A percentile compares a stretch with the other conserved stretches of the same genome.
phyloP scores from a whole-genome alignment of 2,329 filamentous ascomycete genomes.

The Microdochium paspali region DNA sequence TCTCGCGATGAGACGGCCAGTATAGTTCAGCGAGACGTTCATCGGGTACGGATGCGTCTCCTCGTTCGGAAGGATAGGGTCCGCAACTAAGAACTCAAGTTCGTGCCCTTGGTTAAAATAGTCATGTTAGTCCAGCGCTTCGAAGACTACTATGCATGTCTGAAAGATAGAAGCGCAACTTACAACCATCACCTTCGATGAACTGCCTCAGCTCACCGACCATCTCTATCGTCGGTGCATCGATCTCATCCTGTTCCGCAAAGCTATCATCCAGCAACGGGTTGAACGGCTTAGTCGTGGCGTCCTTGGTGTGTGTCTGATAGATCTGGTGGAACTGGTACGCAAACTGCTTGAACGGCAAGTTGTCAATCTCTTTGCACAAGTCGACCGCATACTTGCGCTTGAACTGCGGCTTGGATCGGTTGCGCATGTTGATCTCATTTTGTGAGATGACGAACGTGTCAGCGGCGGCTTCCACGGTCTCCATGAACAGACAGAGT shows the following conservation, averaged over 20 bases:
- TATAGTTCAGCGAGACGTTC: constrained; percentile 40
- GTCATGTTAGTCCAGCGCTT: no score
- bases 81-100: constrained; percentile 33
- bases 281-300: constrained; percentile 41
- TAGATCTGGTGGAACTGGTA: constrained; percentile 52
- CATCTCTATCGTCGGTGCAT: constrained; percentile 34
- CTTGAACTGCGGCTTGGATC: constrained; percentile 24
- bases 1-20: constrained; percentile 40
- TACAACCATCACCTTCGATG: constrained; percentile 33
- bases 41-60: constrained; percentile 35
- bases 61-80: constrained; percentile 34
- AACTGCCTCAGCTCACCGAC: constrained; percentile 33
- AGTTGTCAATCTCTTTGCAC: constrained; percentile 43
- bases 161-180: no score
- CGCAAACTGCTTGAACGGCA: constrained; percentile 51
- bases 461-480: constrained; percentile 43
- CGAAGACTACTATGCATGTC: no score
- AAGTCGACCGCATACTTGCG: constrained; percentile 34
- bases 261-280: constrained; percentile 38
- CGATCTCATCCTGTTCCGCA: constrained; percentile 33
- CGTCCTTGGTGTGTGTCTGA: constrained; percentile 43
- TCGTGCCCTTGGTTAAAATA: constrained; percentile 24
- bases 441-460: constrained; percentile 40
- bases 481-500: constrained; percentile 50
- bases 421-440: constrained; percentile 33